These are phyloP conservation scores for Aegle marmelos DNA, from an alignment of 345 rosid species.

Conservation along the genomic window DNA sequence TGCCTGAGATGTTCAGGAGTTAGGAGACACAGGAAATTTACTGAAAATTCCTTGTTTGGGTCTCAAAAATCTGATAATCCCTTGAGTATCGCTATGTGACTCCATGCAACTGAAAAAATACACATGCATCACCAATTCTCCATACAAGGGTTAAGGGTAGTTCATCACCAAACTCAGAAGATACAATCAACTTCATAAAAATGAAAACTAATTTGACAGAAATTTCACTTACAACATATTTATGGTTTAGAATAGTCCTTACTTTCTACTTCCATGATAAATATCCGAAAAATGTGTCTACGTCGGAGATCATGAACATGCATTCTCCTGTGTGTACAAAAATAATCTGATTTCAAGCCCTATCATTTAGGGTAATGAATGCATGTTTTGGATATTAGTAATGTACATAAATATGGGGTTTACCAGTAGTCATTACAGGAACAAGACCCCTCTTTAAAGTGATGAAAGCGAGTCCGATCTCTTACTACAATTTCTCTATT, in stretches of 20 bases:
- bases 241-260: not conserved
- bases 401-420: not conserved
- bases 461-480: constrained; percentile 42
- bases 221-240: not conserved
- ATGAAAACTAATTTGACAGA: not conserved
- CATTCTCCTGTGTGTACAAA: not conserved
- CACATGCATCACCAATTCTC: not conserved
- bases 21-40: not conserved
- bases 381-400: not conserved
- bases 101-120: too few species aligned
- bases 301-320: not conserved
- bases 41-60: not conserved
- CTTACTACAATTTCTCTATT: constrained; percentile 34
- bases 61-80: not conserved
- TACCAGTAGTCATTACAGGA: constrained; percentile 46
- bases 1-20: not conserved
- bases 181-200: not conserved
- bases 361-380: not conserved
- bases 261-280: not conserved
- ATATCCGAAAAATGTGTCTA: not conserved
- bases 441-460: constrained; percentile 38
- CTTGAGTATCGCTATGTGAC: not conserved
- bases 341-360: not conserved
- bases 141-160: not conserved
- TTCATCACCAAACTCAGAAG: not conserved